Percentiles rank a stretch among this genome's conserved stretches.
These are phyloP conservation scores for Chrysoporthe deuterocubensis DNA, from an alignment of 2,329 filamentous ascomycete species.

Conservation along the genomic window DNA sequence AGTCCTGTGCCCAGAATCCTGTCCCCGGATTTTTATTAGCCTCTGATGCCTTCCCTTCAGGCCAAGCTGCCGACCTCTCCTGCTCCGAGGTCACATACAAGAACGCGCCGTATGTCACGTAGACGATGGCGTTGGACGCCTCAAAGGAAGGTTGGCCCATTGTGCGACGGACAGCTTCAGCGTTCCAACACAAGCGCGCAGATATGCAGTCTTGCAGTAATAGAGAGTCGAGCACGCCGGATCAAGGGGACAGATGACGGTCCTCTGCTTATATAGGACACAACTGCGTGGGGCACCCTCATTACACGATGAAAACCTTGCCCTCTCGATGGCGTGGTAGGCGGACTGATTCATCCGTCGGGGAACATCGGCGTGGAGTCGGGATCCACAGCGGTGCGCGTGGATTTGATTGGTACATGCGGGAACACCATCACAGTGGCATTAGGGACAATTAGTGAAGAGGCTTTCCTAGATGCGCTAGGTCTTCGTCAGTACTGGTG, in stretches of 20 bases:
- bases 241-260: background rate
- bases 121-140: constrained; percentile 84
- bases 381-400: background rate
- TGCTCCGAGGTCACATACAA: constrained; percentile 54
- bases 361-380: constrained; percentile 15
- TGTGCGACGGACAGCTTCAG: constrained; percentile 25
- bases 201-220: background rate
- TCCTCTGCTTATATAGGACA: constrained; percentile 6
- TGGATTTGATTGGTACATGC: constrained; percentile 13
- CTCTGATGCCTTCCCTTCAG: background rate
- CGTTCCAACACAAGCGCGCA: background rate
- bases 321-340: constrained; percentile 18
- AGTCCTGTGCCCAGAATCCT: constrained; percentile 67
- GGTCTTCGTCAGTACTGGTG: background rate
- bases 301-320: constrained; percentile 23
- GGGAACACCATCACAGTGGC: background rate
- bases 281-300: background rate
- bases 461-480: background rate
- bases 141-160: constrained; percentile 78
- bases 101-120: constrained; percentile 77
- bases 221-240: background rate
- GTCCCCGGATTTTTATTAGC: constrained; percentile 15
- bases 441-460: background rate
- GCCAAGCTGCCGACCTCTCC: background rate
- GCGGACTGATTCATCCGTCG: constrained; percentile 9